Evolutionary conservation across 176 grass and related monocot species (phyloP), one percentile per base, ranked within the genome.

Genomic region (Oryza meyeriana): DNA sequence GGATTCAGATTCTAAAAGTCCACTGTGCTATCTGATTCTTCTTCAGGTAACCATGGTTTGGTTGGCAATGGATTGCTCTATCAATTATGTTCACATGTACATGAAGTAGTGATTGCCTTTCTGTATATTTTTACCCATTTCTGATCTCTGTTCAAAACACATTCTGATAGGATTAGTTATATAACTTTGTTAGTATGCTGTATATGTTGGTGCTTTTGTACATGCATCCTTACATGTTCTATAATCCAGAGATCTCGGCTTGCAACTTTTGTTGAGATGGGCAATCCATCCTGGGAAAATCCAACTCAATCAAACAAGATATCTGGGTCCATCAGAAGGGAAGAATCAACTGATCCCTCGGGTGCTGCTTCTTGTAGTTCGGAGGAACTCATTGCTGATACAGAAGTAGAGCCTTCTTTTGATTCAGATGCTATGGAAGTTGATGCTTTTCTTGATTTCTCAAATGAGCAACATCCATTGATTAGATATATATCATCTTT

Each of bases 11-110:
- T 91, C 91, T 9, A 92, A 92, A 83, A 99, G 97, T 87, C 87
- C 97, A 79, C 76, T 99, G 72, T 99, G 97, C 78, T 99, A 90
- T 83, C 72, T 99, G 83, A 89, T 99, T 83, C 97, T 99, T 92
- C 91, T 99, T 79, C 97, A 99, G 97, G 97, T 92, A 87, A 80
- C 80, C 16, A 55, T 41, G 40, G 40, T 82, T 92, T 71, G 61
- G 17, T 75, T 80, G 47, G 35, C 48, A 55, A 42, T 12, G 33
- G 20, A 18, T 84, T 89, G 66, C 25, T 85, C 52, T 47, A 79
- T 93, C 35, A 59, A 41, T 64, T 76, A 69, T 80, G 71, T 41
- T 68, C 73, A 87, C 81, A 81, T 48, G 17, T 79, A 74, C 58
- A 75, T 79, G 11, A 74, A 82, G 34, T 57, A 44, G 25, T 31